Evolutionary conservation across 176 grass and related monocot genomes (phyloP), one percentile per base, ranked within the genome.

Genomic region (Panicum miliaceum): DNA sequence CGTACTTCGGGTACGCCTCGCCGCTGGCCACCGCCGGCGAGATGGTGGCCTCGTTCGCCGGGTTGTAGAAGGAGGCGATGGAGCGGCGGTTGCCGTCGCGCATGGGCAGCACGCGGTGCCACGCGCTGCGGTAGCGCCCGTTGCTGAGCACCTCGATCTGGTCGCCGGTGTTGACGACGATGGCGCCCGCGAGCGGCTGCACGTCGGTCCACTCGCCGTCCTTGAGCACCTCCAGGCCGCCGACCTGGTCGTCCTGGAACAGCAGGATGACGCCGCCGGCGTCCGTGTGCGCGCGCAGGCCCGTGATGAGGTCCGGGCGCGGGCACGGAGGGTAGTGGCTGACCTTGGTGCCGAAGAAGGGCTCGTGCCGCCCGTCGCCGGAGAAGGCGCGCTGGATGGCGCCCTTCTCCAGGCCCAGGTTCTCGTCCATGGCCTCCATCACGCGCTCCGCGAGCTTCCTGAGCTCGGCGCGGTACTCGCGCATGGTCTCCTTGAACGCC

Each of bases 271-370:
- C 84, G 52, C 92, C 89, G 13, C 86, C 89, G 6, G 92, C 92
- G 43, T 94, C 92, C 6, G 92, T 94, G 89, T 94, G 92, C 8
- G 87, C 81, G 23, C 89, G 89, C 11, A 94, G 89, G 34, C 92
- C 87, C 3, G 82, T 85, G 42, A 91, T 23, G 45, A 94, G 81
- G 87, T 94, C 92, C 20, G 77, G 84, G 0, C 87, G 92, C 14
- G 84, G 89, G 89, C 92, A 94, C 72, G 92, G 87, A n/a, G 87
- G 92, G 89, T 94, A 94, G 84, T 94, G 92, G 86, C 86, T 91
- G 15, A 94, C 89, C 81, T 94, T 94, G 81, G 92, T 94, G 76
- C 87, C 89, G 38, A 94, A 94, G 77, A 87, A 85, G 0, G 92
- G 84, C 3, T 45, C 73, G 50, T 85, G 77, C 1, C 23, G 12